Evolutionary conservation across 192 early-diverging fungal species (phyloP), one percentile per base, ranked within the genome.

Genomic region (Entomortierella beljakovae): DNA sequence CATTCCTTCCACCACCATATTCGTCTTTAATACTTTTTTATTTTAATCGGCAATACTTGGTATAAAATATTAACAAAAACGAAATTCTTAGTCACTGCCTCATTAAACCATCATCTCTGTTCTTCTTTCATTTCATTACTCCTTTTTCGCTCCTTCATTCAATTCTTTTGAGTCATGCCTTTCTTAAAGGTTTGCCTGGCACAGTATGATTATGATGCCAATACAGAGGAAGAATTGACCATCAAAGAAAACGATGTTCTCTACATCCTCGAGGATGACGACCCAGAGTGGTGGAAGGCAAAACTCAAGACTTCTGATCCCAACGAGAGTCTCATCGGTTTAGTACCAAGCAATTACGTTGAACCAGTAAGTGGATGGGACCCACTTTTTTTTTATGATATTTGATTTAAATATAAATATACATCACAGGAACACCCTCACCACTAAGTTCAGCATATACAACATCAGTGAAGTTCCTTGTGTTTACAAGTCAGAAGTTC

Each of bases 301-400:
- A 89, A 94, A 57, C 80, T 90, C 56, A 93, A 96, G 70, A 85
- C 80, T 23, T 60, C 76, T 43, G 80, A 80, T 54, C 61, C 75
- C 29, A 81, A 84, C 58, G 71, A 88, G 46, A 82, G 81, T 40
- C 81, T 64, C 23, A 83, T 93, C 68, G 98, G 98, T 20, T 82
- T 98, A 33, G 92, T 98, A 31, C 98, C 98, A 15, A 90, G 88
- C 49, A 92, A 91, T 61, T 98, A 99, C 87, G 90, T 98, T n/a
- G 92, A 96, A 54, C 66, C 68, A 64, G 80, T 73, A 82, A 69
- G 80, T 46, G n/a, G n/a, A n/a, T n/a, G n/a, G n/a, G n/a, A n/a
- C n/a, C n/a, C n/a, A n/a, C n/a, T n/a, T n/a, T n/a, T n/a, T n/a
- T n/a, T n/a, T n/a, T n/a, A n/a, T n/a, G n/a, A n/a, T n/a, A n/a